These are phyloP conservation scores for Oldenlandia corymbosa DNA, from an alignment of 257 asterid species.

Conservation along the genomic window DNA sequence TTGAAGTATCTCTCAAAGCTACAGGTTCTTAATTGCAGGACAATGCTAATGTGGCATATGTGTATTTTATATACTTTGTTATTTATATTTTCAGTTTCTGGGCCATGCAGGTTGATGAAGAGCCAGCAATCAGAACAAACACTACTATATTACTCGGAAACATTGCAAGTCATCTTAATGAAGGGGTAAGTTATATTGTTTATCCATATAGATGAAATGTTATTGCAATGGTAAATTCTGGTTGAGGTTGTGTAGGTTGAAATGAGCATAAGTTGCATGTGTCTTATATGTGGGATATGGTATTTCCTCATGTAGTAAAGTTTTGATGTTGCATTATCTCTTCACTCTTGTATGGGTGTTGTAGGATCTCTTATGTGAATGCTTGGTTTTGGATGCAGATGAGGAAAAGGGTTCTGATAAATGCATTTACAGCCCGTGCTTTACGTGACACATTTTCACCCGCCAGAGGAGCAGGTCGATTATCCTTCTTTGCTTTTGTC, in stretches of 20 bases:
- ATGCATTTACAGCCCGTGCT: slow-evolving; percentile 97
- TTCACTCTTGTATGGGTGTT: background rate
- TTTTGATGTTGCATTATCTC: background rate
- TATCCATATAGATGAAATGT: background rate
- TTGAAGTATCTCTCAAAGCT: slow-evolving; percentile 93
- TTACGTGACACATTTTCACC: slow-evolving; percentile 95
- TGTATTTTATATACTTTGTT: slow-evolving; percentile 5
- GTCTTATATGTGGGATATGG: background rate
- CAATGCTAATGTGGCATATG: too few relatives aligned
- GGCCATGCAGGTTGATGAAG: slow-evolving; percentile 80
- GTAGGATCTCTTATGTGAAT: background rate
- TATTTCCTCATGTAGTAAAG: background rate
- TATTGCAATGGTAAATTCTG: background rate
- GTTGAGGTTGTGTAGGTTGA: background rate
- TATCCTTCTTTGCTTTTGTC: background rate
- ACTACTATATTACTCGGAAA: slow-evolving; percentile 98
- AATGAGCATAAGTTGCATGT: background rate
- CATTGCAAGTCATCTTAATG: slow-evolving; percentile 87
- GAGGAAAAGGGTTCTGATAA: slow-evolving; percentile 91
- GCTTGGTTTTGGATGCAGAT: slow-evolving; percentile 48
- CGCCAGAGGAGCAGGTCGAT: slow-evolving; percentile 96
- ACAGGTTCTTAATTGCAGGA: too few relatives aligned
- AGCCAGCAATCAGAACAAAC: slow-evolving; percentile 94
- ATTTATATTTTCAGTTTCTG: slow-evolving; percentile 10
- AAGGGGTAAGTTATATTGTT: slow-evolving; percentile 68